Evolutionary conservation across 805 yeast genomes (phyloP), one percentile per base, ranked within the genome.

Genomic region (Pachysolen tannophilus): DNA sequence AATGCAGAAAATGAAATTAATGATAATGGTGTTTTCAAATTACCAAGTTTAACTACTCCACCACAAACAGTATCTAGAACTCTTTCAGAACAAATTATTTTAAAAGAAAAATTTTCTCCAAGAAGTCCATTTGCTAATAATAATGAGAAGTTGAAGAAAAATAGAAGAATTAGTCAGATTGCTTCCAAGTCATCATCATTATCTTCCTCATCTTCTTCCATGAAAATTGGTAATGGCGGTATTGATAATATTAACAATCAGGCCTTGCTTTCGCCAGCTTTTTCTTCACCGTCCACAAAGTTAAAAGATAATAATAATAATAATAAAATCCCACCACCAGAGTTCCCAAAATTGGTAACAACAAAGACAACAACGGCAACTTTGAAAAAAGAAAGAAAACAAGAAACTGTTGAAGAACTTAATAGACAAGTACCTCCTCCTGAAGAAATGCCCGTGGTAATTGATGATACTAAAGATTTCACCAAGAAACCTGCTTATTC

Each of bases 401-500:
- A 36, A 30, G 38, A 35, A 26, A 46, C 44, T 28, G 39, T 43
- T 31, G 42, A 42, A 18, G 41, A 46, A 21, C 35, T 37, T 17
- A 35, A 26, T 18, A 34, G 32, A 30, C 43, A 31, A 21, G 41
- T 62, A 5, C 67, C 67, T 1, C 48, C 49, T 6, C 65, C 69
- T 3, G 51, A 50, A 15, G 58, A 56, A 35, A 51, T 67, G 61
- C 72, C 75, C 4, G 49, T 49, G 8, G 50, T 69, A 8, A 43
- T 46, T 20, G 77, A 78, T 45, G 75, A 78, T 8, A 72, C 76
- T 18, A 40, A 34, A 16, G 45, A 46, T 3, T 32, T 29, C 28
- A 38, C 40, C 18, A 67, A 60, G 34, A 90, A 92, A 56, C 98
- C 98, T 2, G 95, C 95, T 1, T 88, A 78, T 55, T 85, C 96